phyloP scores from a whole-genome alignment of 2,329 filamentous ascomycete species.

The Colletotrichum coccodes region DNA sequence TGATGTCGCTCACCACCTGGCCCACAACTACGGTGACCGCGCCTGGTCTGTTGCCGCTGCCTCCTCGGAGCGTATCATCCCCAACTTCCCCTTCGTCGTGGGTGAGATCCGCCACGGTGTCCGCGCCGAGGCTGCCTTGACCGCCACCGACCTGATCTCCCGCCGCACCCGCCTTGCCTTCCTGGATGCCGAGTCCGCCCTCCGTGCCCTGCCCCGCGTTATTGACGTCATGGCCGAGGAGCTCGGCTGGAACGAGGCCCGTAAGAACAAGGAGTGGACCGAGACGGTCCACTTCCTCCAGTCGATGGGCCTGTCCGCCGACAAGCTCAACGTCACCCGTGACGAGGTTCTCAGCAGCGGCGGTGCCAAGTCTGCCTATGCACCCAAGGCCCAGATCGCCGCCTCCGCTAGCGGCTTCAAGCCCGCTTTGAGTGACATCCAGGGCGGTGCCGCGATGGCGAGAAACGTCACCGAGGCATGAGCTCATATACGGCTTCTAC shows the following conservation, averaged over 20 bases:
- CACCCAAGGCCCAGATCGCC: slow-evolving; percentile 8
- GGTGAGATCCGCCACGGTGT: slow-evolving; percentile 79
- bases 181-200: slow-evolving; percentile 76
- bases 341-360: slow-evolving; percentile 38
- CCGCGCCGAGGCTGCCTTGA: slow-evolving; percentile 78
- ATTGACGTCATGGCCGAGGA: slow-evolving; percentile 80
- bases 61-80: slow-evolving; percentile 65
- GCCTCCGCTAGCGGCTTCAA: slow-evolving; percentile 22
- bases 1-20: slow-evolving; percentile 54
- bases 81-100: slow-evolving; percentile 78
- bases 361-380: slow-evolving; percentile 9
- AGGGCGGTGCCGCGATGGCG: slow-evolving; percentile 22
- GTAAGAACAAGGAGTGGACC: slow-evolving; percentile 67
- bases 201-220: slow-evolving; percentile 74
- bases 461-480: slow-evolving; percentile 21
- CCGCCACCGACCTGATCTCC: slow-evolving; percentile 76
- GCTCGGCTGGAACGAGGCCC: slow-evolving; percentile 68
- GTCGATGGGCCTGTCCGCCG: slow-evolving; percentile 54
- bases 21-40: slow-evolving; percentile 60
- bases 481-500: not conserved
- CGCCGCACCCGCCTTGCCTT: slow-evolving; percentile 80
- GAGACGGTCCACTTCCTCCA: slow-evolving; percentile 58
- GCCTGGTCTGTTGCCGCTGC: slow-evolving; percentile 75
- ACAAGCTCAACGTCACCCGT: slow-evolving; percentile 40
- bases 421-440: slow-evolving; percentile 19